These are phyloP conservation scores for Hysterium pulicare DNA, from an alignment of 2,329 filamentous ascomycete genomes.

Conservation along the genomic window DNA sequence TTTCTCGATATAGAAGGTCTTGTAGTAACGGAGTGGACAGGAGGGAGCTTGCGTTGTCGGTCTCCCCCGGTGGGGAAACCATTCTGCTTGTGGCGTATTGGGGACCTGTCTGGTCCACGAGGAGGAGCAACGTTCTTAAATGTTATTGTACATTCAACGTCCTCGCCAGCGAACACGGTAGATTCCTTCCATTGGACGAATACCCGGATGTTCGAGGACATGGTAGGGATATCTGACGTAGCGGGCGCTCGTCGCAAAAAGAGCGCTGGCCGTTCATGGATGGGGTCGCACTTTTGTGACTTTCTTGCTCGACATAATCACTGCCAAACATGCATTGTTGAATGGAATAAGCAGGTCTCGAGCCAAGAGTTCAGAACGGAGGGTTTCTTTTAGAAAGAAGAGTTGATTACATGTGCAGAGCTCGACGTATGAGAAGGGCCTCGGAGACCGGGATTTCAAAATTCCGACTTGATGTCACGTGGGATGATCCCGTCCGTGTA, in stretches of 20 bases:
- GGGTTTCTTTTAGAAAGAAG: no score
- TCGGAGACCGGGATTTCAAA: no score
- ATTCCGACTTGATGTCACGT: no score
- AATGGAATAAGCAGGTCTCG: no score
- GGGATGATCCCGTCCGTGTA: no score
- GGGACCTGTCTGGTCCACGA: conserved; percentile 30
- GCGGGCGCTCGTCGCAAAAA: conserved; percentile 22
- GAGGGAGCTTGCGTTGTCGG: conserved; percentile 38
- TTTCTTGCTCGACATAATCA: conserved; percentile 1
- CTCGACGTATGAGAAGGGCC: no score
- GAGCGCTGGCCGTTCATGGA: conserved; percentile 29
- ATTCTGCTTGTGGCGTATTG: conserved; percentile 29
- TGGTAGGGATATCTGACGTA: conserved; percentile 25
- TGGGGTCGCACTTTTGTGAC: conserved; percentile 7
- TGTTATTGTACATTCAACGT: conserved; percentile 91
- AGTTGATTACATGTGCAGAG: no score
- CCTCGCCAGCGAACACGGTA: conserved; percentile 93
- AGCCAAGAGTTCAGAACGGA: no score
- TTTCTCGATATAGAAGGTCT: conserved; percentile 34
- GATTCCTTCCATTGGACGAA: conserved; percentile 93
- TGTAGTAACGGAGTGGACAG: conserved; percentile 33
- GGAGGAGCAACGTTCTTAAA: conserved; percentile 78
- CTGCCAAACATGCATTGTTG: no score
- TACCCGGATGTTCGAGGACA: conserved; percentile 73
- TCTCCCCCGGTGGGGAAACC: conserved; percentile 34